Base-by-base conservation (phyloP, 176 grass and related monocot species). In the Puccinellia tenuiflora region DNA sequence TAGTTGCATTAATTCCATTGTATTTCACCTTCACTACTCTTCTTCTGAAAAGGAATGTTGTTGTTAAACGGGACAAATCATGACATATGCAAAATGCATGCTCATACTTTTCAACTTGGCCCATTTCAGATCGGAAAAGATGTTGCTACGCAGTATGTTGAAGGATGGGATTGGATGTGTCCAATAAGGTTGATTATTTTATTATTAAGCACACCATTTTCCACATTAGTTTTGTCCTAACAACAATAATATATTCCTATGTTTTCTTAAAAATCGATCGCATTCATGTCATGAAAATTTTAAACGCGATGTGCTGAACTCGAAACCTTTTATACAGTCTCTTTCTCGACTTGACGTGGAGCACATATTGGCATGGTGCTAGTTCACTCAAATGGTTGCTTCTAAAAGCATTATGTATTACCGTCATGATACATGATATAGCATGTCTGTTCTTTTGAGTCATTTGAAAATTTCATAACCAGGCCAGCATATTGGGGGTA, bases 161-260 rank as follows among this genome's bases (percentile, higher is more conserved):
- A 98, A 95, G 96, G 96, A 86, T 95, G 96, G 96, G 96, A 98
- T 78, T 98, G 96, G 96, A 98, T 98, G 47, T 90, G 90, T 45
- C 96, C 96, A 81, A 95, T 98, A 88, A 95, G 92, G 96, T 98
- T 83, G 30, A 57, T 82, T 62, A 47, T 26, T 6, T 18, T 48
- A 30, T 30, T 48, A 17, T 61, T 73, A 62, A 48, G 40, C 53
- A 25, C 38, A 48, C 17, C 22, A 29, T 61, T 22, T 72, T 29
- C 52, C 35, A 6, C 45, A 84, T 52, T 84, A 20, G 7, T 73
- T 48, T 59, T 29, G 22, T 45, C 57, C 13, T 56, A 51, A 82
- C 20, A 59, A 24, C 30, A 53, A 22, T 76, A 34, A 52, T 84
- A 17, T 68, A 12, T 76, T 9, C 26, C 7, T 60, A 40, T 60